Evolutionary conservation across 2,329 filamentous ascomycete species (phyloP), one percentile per base, ranked within the genome.

Genomic region (Clathrospora elynae): DNA sequence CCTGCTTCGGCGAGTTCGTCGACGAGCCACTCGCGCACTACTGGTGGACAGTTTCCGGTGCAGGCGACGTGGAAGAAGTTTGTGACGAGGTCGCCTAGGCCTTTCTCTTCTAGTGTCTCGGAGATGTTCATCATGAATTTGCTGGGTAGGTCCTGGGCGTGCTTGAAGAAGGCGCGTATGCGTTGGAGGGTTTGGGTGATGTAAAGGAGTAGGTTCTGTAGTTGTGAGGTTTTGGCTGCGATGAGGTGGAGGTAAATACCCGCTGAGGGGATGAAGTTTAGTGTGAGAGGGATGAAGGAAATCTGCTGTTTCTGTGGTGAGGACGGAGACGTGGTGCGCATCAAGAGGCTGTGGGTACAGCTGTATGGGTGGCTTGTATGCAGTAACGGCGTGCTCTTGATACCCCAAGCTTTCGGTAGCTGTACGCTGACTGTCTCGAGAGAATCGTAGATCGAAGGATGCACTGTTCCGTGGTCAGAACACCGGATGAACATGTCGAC

Each of bases 161-260:
- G 86, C 59, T 88, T 87, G 82, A 88, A 96, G 66, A 96, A 91
- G 3, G 84, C 79, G 16, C 84, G 76, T 74, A 96, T 88, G 53
- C 92, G 88, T 22, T 82, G 77, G 50, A 93, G 83, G 0, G 87
- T 84, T 64, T 96, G 89, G 42, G 83, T 84, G 30, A 96, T 79
- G 64, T 99, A 97, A 34, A 90, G 80, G 6, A 96, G 74, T 9
- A 97, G 71, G 52, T 93, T 95, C 59, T 96, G 89, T 11, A 97
- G 72, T 29, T 89, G 88, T 0, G 91, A 95, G 4, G 90, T 86
- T 60, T 95, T 95, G 11, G 87, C 90, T 1, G 91, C 87, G 9
- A 97, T 77, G 4, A 96, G 78, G 18, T 91, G 88, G 2, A 97
- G 75, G 61, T 95, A 88, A 42, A 90, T 82, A 3, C 88, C 88